phyloP scores from a whole-genome alignment of 345 rosid species.

The Gossypium longicalyx region DNA sequence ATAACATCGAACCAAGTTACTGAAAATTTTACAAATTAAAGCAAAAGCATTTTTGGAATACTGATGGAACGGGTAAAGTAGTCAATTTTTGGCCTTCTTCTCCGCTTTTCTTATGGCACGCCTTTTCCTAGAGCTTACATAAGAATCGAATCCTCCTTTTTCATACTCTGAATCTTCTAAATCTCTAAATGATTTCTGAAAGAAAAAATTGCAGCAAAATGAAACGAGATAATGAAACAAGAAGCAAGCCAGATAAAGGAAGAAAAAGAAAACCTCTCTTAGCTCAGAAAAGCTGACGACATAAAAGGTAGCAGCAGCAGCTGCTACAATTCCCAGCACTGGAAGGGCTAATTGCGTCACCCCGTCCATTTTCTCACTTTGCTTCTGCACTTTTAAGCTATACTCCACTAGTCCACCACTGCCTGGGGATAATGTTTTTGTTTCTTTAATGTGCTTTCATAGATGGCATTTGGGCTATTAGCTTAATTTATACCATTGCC shows the following conservation, averaged over 20 bases:
- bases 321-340: constrained; percentile 18
- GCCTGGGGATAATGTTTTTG: constrained; percentile 1
- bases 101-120: constrained; percentile 1
- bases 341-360: constrained; percentile 13
- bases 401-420: neutral
- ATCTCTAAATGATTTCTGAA: constrained; percentile 15
- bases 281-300: constrained; percentile 18
- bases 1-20: no score
- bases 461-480: no score
- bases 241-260: neutral
- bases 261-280: constrained; percentile 5
- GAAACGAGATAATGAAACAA: neutral
- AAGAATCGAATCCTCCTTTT: constrained; percentile 15
- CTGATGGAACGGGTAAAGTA: neutral
- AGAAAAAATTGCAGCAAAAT: neutral
- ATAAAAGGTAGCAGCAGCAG: constrained; percentile 21
- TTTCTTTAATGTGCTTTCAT: neutral
- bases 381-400: neutral
- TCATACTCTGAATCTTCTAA: constrained; percentile 7
- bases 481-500: neutral
- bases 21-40: neutral
- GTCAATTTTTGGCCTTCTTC: constrained; percentile 8
- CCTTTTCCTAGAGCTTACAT: constrained; percentile 14
- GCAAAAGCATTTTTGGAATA: neutral
- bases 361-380: constrained; percentile 15